These are phyloP conservation scores for Hibiscus trionum DNA, from an alignment of 345 rosid species.

Conservation along the genomic window DNA sequence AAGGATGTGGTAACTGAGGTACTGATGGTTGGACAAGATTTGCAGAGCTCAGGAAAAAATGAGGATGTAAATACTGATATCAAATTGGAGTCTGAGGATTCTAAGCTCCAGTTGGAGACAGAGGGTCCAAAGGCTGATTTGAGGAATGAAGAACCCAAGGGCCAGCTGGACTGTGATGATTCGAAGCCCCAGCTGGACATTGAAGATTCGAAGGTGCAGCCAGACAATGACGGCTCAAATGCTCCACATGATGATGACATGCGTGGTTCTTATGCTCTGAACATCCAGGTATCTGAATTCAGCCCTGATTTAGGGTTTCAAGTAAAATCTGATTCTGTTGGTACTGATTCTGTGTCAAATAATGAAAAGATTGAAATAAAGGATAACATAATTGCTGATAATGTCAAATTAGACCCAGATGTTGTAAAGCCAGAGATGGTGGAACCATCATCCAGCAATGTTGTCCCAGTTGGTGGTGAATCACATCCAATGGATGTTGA, in stretches of 20 bases:
- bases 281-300: conserved; percentile 99
- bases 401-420: conserved; percentile 96
- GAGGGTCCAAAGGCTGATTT: conserved; percentile 39
- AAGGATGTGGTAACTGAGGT: conserved; percentile 29
- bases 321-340: conserved; percentile 97
- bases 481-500: conserved; percentile 90
- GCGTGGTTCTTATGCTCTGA: conserved; percentile 50
- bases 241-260: conserved; percentile 39
- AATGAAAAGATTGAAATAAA: conserved; percentile 89
- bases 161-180: conserved; percentile 23
- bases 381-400: conserved; percentile 93
- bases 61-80: conserved; percentile 34
- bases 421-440: conserved; percentile 74
- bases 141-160: conserved; percentile 28
- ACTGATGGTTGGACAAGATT: conserved; percentile 26
- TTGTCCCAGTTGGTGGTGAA: conserved; percentile 55
- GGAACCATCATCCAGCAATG: conserved; percentile 63
- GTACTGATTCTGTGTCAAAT: conserved; percentile 98
- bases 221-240: conserved; percentile 40
- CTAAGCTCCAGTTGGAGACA: conserved; percentile 5
- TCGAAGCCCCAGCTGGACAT: conserved; percentile 23
- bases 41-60: conserved; percentile 26
- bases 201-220: conserved; percentile 29
- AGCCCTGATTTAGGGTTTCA: conserved; percentile 88
- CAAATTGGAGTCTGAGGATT: conserved; percentile 26